phyloP scores from a whole-genome alignment of 345 rosid species.

The Passiflora organensis region DNA sequence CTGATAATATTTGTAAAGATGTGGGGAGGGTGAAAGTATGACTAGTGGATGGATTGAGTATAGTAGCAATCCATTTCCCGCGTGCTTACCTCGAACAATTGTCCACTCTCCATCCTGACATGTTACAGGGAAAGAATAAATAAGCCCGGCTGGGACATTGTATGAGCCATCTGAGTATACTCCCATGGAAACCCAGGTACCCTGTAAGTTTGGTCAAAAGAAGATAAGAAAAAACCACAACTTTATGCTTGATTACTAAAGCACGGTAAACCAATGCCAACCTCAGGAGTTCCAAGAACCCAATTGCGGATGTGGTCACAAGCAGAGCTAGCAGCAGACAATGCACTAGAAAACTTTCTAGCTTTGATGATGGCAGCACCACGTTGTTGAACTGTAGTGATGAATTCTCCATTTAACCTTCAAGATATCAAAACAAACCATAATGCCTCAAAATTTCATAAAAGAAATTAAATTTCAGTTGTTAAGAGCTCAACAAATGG shows the following conservation, averaged over 20 bases:
- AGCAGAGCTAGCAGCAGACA: conserved; percentile 98
- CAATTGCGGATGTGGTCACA: conserved; percentile 98
- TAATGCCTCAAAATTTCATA: background rate
- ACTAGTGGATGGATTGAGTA: too few species aligned
- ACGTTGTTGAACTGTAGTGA: conserved; percentile 88
- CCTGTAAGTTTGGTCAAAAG: conserved; percentile 36
- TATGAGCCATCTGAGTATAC: conserved; percentile 98
- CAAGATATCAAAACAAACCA: background rate
- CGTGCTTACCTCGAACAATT: conserved; percentile 72
- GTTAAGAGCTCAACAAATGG: background rate
- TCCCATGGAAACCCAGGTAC: conserved; percentile 99
- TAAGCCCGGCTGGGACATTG: conserved; percentile 88
- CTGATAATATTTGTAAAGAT: too few species aligned
- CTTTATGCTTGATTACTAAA: background rate
- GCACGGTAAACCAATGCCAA: conserved; percentile 11
- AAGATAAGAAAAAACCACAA: background rate
- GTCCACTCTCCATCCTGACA: conserved; percentile 85
- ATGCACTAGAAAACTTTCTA: conserved; percentile 87
- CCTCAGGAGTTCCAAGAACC: conserved; percentile 99
- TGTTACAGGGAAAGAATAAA: conserved; percentile 94
- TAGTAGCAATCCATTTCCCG: too few species aligned
- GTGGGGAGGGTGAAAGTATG: too few species aligned
- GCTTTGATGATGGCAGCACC: conserved; percentile 99
- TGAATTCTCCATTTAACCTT: conserved; percentile 88
- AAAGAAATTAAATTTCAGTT: too few species aligned